These are phyloP conservation scores for Eimeria necatrix DNA, from an alignment of 169 alveolate genomes.

Conservation along the genomic window DNA sequence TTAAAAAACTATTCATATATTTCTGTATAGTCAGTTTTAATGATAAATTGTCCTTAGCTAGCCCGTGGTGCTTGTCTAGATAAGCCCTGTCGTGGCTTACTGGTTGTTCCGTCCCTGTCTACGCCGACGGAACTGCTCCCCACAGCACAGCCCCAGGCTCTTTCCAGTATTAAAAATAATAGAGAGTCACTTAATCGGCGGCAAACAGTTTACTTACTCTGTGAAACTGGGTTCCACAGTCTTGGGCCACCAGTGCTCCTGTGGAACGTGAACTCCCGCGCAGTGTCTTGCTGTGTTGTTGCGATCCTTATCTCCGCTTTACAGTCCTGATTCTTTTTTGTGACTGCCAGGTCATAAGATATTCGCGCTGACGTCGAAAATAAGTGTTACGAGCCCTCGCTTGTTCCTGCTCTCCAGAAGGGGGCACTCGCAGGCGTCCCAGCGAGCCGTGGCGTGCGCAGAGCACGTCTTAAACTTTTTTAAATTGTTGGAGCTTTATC, in stretches of 20 bases:
- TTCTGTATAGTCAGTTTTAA: background rate
- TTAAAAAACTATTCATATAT: background rate
- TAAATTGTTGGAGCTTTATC: background rate
- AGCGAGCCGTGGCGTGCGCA: too few species aligned
- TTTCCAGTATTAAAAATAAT: background rate
- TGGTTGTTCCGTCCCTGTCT: background rate
- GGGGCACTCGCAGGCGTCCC: background rate
- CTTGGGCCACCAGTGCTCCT: conserved; percentile 9
- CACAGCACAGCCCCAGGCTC: conserved; percentile 40
- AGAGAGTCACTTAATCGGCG: background rate
- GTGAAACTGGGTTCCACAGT: background rate
- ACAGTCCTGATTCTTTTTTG: background rate
- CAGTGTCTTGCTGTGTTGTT: background rate
- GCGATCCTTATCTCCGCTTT: background rate
- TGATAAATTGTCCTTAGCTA: background rate
- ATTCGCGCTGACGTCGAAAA: background rate
- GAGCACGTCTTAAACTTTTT: background rate
- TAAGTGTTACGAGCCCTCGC: background rate
- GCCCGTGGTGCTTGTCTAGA: background rate
- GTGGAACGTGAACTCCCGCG: background rate
- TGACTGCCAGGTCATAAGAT: background rate
- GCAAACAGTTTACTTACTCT: background rate
- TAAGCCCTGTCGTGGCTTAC: background rate
- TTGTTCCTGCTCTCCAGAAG: background rate
- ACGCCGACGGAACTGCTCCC: background rate